Percentiles rank a stretch among this genome's conserved stretches.
These are phyloP conservation scores for Asterella californica DNA, from an alignment of 225 moss, liverwort and hornwort species.

Conservation along the genomic window DNA sequence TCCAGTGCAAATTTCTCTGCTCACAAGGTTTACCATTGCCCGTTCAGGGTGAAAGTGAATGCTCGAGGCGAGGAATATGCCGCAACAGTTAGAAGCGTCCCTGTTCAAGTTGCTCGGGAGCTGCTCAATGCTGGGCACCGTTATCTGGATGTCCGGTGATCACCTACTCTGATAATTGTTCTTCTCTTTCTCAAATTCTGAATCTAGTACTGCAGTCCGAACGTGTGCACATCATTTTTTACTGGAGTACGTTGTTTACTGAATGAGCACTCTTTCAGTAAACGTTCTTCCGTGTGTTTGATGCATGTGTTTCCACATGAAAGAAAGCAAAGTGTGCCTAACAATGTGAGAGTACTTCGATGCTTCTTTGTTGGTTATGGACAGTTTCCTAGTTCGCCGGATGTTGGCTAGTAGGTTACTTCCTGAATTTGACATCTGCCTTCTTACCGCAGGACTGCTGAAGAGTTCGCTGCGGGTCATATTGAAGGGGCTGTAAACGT, in stretches of 20 bases:
- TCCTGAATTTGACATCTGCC: background rate
- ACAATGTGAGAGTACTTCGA: background rate
- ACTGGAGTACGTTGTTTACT: background rate
- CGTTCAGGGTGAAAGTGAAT: slow-evolving; percentile 53
- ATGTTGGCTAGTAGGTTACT: background rate
- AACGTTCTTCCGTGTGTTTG: too few relatives aligned
- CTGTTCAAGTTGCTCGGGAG: slow-evolving; percentile 98
- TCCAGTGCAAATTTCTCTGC: background rate
- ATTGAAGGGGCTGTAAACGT: slow-evolving; percentile 64
- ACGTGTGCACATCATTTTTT: background rate
- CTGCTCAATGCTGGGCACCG: slow-evolving; percentile 92
- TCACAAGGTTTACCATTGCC: background rate
- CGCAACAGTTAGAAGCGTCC: slow-evolving; percentile 68
- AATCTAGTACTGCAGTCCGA: background rate
- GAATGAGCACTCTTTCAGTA: too few relatives aligned
- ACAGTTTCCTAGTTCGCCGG: background rate
- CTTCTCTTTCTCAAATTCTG: background rate
- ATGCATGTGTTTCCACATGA: too few relatives aligned
- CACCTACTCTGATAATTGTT: background rate
- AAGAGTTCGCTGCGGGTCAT: slow-evolving; percentile 72
- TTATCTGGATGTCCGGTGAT: slow-evolving; percentile 90
- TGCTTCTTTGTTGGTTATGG: background rate
- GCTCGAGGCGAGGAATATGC: slow-evolving; percentile 49
- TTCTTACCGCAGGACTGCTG: slow-evolving; percentile 53
- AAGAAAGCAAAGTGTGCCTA: background rate